These are phyloP conservation scores for Penicillium glabrum DNA, from an alignment of 2,329 filamentous ascomycete genomes.

Conservation along the genomic window DNA sequence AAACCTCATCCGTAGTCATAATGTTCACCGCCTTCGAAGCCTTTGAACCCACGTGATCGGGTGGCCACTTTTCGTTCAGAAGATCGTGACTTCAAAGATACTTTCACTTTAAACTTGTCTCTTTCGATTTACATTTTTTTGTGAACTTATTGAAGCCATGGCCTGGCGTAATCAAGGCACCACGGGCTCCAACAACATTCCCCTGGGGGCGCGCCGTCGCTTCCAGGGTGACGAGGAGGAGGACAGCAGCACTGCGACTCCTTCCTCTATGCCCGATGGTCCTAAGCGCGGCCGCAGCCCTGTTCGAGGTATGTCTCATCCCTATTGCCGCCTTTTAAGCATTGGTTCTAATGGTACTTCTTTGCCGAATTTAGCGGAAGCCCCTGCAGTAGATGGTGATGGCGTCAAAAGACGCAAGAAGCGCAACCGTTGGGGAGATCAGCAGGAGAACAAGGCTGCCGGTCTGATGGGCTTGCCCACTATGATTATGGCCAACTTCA, in stretches of 20 bases:
- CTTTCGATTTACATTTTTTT: not conserved
- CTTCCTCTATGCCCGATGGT: constrained; percentile 48
- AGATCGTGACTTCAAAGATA: constrained; percentile 1
- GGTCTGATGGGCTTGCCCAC: constrained; percentile 97
- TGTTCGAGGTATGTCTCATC: constrained; percentile 67
- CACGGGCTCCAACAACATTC: constrained; percentile 97
- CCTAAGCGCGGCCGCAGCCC: constrained; percentile 91
- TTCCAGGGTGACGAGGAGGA: constrained; percentile 66
- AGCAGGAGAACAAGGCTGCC: constrained; percentile 96
- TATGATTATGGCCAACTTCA: constrained; percentile 96
- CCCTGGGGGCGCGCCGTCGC: constrained; percentile 73
- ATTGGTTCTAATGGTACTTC: constrained; percentile 25
- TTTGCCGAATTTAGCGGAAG: constrained; percentile 36
- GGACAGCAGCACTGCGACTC: constrained; percentile 46
- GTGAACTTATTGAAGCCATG: constrained; percentile 42
- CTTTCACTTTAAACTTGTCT: not conserved
- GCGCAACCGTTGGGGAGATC: constrained; percentile 97
- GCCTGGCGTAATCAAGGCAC: constrained; percentile 74
- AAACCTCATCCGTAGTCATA: not conserved
- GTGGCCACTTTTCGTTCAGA: constrained; percentile 7
- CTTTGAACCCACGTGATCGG: not conserved
- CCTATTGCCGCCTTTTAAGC: not conserved
- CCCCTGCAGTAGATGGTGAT: constrained; percentile 68
- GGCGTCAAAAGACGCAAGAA: constrained; percentile 91
- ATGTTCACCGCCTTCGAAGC: constrained; percentile 3